These are phyloP conservation scores for Casuarina equisetifolia DNA, from an alignment of 306 rosid species.

Conservation along the genomic window DNA sequence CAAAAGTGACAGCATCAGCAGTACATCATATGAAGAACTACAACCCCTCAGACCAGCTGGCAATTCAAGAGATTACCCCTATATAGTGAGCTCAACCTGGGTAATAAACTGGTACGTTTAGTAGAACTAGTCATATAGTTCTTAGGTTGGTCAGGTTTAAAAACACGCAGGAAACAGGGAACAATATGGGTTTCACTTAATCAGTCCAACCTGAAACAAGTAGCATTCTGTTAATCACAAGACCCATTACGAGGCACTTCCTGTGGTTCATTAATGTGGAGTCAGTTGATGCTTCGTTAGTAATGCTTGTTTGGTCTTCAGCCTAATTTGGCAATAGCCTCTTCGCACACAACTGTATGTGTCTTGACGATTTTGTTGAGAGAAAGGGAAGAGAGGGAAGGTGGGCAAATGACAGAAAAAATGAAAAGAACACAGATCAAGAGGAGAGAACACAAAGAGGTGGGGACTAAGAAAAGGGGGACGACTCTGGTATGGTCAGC, in stretches of 20 bases:
- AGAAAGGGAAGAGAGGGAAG: neutral
- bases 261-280: neutral
- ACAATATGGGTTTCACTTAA: neutral
- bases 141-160: neutral
- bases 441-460: neutral
- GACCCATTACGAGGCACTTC: neutral
- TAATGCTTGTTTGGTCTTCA: neutral
- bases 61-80: neutral
- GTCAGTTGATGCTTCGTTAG: neutral
- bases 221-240: neutral
- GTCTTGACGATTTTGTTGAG: neutral
- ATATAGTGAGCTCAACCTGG: neutral
- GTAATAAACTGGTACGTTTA: neutral
- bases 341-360: neutral
- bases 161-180: neutral
- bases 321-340: neutral
- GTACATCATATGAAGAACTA: neutral
- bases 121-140: neutral
- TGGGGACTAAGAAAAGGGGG: neutral
- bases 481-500: neutral
- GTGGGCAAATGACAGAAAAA: neutral
- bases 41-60: neutral
- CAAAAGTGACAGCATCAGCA: neutral
- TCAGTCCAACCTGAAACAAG: conserved; percentile 1
- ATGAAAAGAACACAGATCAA: neutral